These are phyloP conservation scores for Geranium incanum DNA, from an alignment of 441 rosid species.

Conservation along the genomic window DNA sequence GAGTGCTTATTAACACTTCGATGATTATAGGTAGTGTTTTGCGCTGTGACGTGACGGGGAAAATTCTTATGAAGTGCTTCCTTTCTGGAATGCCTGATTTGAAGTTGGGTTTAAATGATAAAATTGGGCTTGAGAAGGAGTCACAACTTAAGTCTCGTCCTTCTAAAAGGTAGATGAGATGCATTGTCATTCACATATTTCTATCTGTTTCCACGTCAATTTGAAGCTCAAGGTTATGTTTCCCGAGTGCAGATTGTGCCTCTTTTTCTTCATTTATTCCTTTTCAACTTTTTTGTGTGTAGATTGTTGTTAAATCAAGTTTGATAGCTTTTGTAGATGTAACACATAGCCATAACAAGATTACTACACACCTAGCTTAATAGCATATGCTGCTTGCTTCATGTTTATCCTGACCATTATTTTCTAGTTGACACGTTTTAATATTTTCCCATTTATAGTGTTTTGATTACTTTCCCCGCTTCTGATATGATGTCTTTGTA, in stretches of 20 bases:
- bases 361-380: not conserved
- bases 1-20: slow-evolving; percentile 14
- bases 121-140: slow-evolving; percentile 99
- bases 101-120: slow-evolving; percentile 96
- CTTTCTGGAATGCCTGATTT: slow-evolving; percentile 99
- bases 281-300: not conserved
- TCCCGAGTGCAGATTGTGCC: not conserved
- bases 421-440: not conserved
- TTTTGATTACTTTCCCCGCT: slow-evolving; percentile 19
- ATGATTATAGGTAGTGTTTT: slow-evolving; percentile 65
- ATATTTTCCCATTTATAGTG: not conserved
- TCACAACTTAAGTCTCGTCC: slow-evolving; percentile 94
- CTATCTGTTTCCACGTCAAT: not conserved
- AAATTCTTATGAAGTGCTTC: slow-evolving; percentile 95
- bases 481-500: slow-evolving; percentile 17
- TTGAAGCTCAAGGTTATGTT: not conserved
- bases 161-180: slow-evolving; percentile 43
- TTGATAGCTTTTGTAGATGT: not conserved
- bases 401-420: not conserved
- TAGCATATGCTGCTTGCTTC: not conserved
- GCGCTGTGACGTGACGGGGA: slow-evolving; percentile 96
- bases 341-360: not conserved
- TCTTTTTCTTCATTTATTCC: not conserved
- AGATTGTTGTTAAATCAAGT: not conserved
- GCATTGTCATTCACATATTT: not conserved